phyloP scores from a whole-genome alignment of 2,329 filamentous ascomycete genomes.

The Fusarium incarnatum region DNA sequence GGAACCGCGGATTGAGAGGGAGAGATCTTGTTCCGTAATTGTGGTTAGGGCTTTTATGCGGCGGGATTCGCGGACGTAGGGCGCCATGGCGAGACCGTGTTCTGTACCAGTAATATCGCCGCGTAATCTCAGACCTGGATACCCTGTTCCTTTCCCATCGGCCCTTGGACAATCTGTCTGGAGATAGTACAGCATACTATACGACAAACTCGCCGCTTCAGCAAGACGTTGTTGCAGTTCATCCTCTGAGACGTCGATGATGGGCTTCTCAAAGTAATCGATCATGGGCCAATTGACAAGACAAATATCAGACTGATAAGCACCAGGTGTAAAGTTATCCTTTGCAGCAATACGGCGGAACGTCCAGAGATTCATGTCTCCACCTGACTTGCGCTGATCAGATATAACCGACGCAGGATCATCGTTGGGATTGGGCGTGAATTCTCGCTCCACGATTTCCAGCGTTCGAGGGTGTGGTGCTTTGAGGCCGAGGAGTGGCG shows the following conservation, averaged over 20 bases:
- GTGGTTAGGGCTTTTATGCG: slow-evolving; percentile 45
- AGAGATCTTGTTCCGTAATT: slow-evolving; percentile 45
- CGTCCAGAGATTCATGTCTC: slow-evolving; percentile 48
- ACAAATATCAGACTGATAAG: slow-evolving; percentile 44
- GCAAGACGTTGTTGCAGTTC: slow-evolving; percentile 33
- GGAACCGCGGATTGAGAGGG: slow-evolving; percentile 31
- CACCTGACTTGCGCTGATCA: slow-evolving; percentile 43
- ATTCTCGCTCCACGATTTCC: slow-evolving; percentile 46
- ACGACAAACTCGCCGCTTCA: slow-evolving; percentile 40
- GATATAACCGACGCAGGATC: slow-evolving; percentile 41
- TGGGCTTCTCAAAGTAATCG: slow-evolving; percentile 47
- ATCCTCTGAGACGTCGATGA: slow-evolving; percentile 42
- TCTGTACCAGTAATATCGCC: slow-evolving; percentile 46
- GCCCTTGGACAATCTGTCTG: slow-evolving; percentile 46
- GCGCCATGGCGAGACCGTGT: slow-evolving; percentile 47
- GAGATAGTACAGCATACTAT: slow-evolving; percentile 47
- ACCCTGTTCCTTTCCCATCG: slow-evolving; percentile 41
- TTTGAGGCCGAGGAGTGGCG: slow-evolving; percentile 39
- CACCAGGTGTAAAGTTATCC: slow-evolving; percentile 41
- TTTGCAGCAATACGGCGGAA: slow-evolving; percentile 43
- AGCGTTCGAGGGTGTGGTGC: slow-evolving; percentile 46
- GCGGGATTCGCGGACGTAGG: slow-evolving; percentile 45
- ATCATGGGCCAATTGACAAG: slow-evolving; percentile 50
- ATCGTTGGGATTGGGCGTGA: slow-evolving; percentile 45
- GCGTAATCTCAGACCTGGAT: slow-evolving; percentile 44